Percentiles rank a stretch among this genome's conserved stretches.
phyloP scores from a whole-genome alignment of 2,329 filamentous ascomycete species.

The Colletotrichum sidae region DNA sequence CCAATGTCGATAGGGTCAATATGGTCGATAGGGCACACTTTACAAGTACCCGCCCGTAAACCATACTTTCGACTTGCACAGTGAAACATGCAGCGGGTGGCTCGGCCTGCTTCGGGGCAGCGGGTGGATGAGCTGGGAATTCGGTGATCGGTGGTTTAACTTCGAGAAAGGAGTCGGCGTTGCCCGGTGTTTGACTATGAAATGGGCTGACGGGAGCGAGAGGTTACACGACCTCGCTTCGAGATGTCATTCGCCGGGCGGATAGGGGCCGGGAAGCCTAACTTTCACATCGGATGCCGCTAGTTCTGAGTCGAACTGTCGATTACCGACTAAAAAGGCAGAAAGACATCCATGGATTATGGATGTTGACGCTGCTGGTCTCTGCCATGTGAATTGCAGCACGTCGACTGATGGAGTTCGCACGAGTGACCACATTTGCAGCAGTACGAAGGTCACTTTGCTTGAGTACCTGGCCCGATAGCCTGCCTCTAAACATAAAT shows the following conservation, averaged over 20 bases:
- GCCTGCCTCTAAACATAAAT: too few relatives aligned
- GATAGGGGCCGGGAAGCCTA: background rate
- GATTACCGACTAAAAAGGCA: too few relatives aligned
- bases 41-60: background rate
- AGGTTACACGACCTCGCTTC: background rate
- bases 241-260: too few relatives aligned
- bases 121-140: background rate
- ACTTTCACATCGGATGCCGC: too few relatives aligned
- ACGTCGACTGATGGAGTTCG: too few relatives aligned
- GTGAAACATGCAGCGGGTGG: conserved; percentile 12
- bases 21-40: conserved; percentile 10
- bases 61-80: conserved; percentile 1
- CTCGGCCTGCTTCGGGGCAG: conserved; percentile 3
- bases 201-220: background rate
- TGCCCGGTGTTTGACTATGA: background rate
- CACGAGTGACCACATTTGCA: too few relatives aligned
- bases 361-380: too few relatives aligned
- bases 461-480: too few relatives aligned
- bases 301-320: too few relatives aligned
- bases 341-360: too few relatives aligned
- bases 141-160: background rate
- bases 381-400: too few relatives aligned
- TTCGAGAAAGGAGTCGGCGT: background rate
- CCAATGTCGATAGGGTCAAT: conserved; percentile 16
- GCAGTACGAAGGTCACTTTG: too few relatives aligned